These are phyloP conservation scores for Suhomyces canberraensis DNA, from an alignment of 805 yeast species.

Conservation along the genomic window DNA sequence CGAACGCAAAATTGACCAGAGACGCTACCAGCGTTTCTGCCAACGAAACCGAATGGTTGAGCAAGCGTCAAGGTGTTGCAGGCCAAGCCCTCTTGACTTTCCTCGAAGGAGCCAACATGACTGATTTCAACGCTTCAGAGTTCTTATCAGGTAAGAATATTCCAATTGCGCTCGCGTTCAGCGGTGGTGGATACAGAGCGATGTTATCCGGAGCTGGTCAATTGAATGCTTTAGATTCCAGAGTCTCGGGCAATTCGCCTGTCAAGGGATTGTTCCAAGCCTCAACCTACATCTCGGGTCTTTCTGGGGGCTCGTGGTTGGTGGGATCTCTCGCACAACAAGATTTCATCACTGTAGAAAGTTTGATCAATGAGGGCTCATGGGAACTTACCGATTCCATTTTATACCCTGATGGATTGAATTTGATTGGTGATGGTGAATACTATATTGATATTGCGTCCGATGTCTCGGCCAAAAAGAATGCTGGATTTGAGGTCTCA, in stretches of 20 bases:
- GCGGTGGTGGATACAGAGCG: slow-evolving; percentile 41
- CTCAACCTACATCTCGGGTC: slow-evolving; percentile 35
- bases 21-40: slow-evolving; percentile 4
- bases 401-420: slow-evolving; percentile 10
- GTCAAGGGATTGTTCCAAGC: slow-evolving; percentile 29
- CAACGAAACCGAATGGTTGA: slow-evolving; percentile 9
- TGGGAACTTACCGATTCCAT: slow-evolving; percentile 19
- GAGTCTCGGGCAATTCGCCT: slow-evolving; percentile 43
- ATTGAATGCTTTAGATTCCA: slow-evolving; percentile 70
- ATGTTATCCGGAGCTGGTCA: slow-evolving; percentile 82
- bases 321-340: slow-evolving; percentile 24
- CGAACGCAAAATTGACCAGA: slow-evolving; percentile 2
- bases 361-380: slow-evolving; percentile 11
- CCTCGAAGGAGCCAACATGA: slow-evolving; percentile 5
- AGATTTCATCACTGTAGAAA: slow-evolving; percentile 17
- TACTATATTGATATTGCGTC: slow-evolving; percentile 41
- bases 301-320: slow-evolving; percentile 44
- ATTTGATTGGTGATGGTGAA: slow-evolving; percentile 2
- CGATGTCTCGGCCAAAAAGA: slow-evolving; percentile 23
- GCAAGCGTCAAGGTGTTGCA: slow-evolving; percentile 7
- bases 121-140: slow-evolving; percentile 11
- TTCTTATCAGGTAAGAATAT: slow-evolving; percentile 12
- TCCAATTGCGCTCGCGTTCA: slow-evolving; percentile 33
- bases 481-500: slow-evolving; percentile 33
- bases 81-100: slow-evolving; percentile 5